Evolutionary conservation across 768 basidiomycete genomes (phyloP), one percentile per base, ranked within the genome.

Genomic region (Dioszegia crocea): DNA sequence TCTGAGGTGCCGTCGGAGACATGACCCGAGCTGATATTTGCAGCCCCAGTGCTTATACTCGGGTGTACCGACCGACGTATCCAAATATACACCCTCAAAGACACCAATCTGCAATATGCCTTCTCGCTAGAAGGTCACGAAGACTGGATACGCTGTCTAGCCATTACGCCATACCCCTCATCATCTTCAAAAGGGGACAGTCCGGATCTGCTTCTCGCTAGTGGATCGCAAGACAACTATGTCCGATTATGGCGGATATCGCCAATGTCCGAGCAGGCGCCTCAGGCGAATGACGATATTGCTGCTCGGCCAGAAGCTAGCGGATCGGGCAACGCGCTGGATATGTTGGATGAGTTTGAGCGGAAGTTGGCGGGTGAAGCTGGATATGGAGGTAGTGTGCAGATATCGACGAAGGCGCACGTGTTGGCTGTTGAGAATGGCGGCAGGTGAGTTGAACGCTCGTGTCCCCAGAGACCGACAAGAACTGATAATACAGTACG

Each of bases 171-270:
- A 0, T 73, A 65, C 45, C 73, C 51, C 30, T 48, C 48, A 17
- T 40, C 52, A 2, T 43, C 68, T 56, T 17, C 61, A 67, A 4
- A 60, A 73, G 3, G 69, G 75, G 19, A 1, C n/a, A 79, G 81
- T n/a, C 78, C 81, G 9, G 78, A 79, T 29, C 80, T 97, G 8
- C 73, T 88, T 0, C 81, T 99, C 36, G 93, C 96, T 1, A 93
- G 92, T 23, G 96, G 91, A 1, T 93, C 92, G 9, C 96, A 98
- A 78, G 96, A 99, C 73, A 85, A 86, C 8, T 93, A 89, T 27
- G 89, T 98, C 53, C 86, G 96, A 39, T 79, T 98, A 3, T 99
- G 96, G 96, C 86, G 85, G 57, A 85, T 99, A 62, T 84, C 87
- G 43, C 70, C 79, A 17, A 75, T 84, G 30, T 79, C 27, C 41